These are phyloP conservation scores for Fistulinella prunicolor DNA, from an alignment of 768 basidiomycete genomes.

Conservation along the genomic window DNA sequence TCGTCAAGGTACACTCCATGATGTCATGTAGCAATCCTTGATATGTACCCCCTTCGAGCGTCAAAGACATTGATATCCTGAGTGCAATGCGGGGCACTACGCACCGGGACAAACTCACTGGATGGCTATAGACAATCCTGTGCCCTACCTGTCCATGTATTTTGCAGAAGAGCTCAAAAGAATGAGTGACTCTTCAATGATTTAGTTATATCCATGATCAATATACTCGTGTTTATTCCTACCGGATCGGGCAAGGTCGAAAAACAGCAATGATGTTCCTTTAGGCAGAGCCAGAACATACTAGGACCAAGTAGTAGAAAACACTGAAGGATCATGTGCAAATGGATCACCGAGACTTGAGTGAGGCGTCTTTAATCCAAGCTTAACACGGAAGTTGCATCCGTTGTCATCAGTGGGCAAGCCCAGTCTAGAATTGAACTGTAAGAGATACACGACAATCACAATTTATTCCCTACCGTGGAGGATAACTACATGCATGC, in stretches of 20 bases:
- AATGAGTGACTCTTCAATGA: no score
- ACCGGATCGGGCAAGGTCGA: not conserved
- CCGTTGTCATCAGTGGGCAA: not conserved
- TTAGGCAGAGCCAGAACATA: not conserved
- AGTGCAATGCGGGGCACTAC: no score
- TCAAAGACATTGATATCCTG: no score
- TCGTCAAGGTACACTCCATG: no score
- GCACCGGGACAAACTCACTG: no score
- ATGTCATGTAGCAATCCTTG: no score
- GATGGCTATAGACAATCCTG: no score
- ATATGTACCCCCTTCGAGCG: no score
- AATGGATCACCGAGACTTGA: not conserved
- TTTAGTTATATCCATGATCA: no score
- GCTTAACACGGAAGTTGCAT: not conserved
- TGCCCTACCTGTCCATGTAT: no score
- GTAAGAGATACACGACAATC: slow-evolving; percentile 9
- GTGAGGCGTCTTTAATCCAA: not conserved
- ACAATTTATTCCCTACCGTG: slow-evolving; percentile 9
- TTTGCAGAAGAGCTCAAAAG: no score
- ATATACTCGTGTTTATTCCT: not conserved
- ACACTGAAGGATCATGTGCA: not conserved
- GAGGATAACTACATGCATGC: slow-evolving; percentile 6
- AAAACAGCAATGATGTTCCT: not conserved
- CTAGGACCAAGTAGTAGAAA: not conserved
- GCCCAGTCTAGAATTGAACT: slow-evolving; percentile 5